Conservation (phyloP, 257 asterid species). For the Catharanthus roseus region DNA sequence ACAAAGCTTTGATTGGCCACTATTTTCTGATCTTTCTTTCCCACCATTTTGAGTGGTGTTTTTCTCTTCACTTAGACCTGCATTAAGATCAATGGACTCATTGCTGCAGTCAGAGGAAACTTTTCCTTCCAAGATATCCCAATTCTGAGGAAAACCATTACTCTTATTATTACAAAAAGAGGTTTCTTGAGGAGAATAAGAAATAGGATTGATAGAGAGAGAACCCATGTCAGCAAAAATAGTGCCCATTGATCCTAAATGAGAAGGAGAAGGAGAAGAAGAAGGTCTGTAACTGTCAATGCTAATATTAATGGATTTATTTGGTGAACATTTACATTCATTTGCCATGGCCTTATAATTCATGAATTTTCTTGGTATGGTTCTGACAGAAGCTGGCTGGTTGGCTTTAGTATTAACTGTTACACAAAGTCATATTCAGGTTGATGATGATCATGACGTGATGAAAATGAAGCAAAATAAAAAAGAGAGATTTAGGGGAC, state of each 20-base stretch:
- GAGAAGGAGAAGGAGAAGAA: conserved; percentile 4
- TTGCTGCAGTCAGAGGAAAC: conserved; percentile 28
- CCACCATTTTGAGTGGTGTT: conserved; percentile 15
- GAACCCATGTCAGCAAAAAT: conserved; percentile 15
- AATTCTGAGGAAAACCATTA: not conserved
- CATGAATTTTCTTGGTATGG: too few species aligned
- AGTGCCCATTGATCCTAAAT: conserved; percentile 18
- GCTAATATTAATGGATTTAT: not conserved
- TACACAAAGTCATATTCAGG: conserved; percentile 38
- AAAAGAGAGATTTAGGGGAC: conserved; percentile 18
- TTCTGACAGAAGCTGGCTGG: too few species aligned
- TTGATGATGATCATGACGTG: conserved; percentile 27
- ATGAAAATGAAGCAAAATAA: conserved; percentile 19
- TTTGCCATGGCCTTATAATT: too few species aligned
- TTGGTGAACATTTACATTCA: conserved; percentile 20
- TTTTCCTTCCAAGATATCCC: conserved; percentile 17
- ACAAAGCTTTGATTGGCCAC: conserved; percentile 56
- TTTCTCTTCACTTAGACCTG: conserved; percentile 31
- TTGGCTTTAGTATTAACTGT: conserved; percentile 29
- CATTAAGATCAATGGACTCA: conserved; percentile 47
- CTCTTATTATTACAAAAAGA: conserved; percentile 11
- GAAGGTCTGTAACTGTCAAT: not conserved
- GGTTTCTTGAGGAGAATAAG: not conserved
- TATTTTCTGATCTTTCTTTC: conserved; percentile 29
- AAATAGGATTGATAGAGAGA: conserved; percentile 17